Base-by-base conservation (phyloP, 2,329 filamentous ascomycete genomes). In the Colletotrichum sp. region DNA sequence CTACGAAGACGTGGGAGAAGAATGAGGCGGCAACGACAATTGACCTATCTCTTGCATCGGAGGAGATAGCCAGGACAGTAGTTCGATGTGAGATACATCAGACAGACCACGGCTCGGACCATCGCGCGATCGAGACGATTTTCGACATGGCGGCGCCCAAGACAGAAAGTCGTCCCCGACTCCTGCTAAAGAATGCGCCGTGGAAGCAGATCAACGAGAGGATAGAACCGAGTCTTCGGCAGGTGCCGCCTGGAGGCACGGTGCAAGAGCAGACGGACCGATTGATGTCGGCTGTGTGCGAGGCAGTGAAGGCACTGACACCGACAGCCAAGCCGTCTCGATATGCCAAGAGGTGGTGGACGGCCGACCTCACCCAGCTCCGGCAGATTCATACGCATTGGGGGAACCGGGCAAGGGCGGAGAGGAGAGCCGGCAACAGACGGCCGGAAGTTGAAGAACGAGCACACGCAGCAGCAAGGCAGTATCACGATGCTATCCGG, bases 1-100 rank as follows among this genome's bases (percentile, higher is more conserved):
- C 81, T 2, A 85, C 79, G 34, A 85, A 84, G 75, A 85, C 78
- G 76, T 84, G 77, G 83, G 68, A 83, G 21, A 73, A 65, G 34
- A 48, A 66, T 2, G 78, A 13, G 66, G 78, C 18, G 76, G 78
- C 8, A 32, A 62, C 76, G 6, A 83, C 76, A 4, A 81, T 83
- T 48, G 76, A 83, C 71, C 65, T 83, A 13, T 76, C 80, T 13
- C 78, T 82, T 4, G 77, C 56, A 3, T 78, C 77, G 9, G 69
- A 80, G 7, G 79, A 80, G 30, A 61, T 82, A n/a, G 76, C 73
- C 3, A 67, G 75, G 8, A 58, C 60, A 18, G 67, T 78, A 21
- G 60, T 78, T 18, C 75, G 73, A 55, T 81, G 71, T 65, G 34
- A 28, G 12, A 74, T 78, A 43, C 52, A 77, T 62, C 16, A 61